Evolutionary conservation across 2,329 filamentous ascomycete species (phyloP), one percentile per base, ranked within the genome.

Genomic region (Coleophoma eucalyptorum): DNA sequence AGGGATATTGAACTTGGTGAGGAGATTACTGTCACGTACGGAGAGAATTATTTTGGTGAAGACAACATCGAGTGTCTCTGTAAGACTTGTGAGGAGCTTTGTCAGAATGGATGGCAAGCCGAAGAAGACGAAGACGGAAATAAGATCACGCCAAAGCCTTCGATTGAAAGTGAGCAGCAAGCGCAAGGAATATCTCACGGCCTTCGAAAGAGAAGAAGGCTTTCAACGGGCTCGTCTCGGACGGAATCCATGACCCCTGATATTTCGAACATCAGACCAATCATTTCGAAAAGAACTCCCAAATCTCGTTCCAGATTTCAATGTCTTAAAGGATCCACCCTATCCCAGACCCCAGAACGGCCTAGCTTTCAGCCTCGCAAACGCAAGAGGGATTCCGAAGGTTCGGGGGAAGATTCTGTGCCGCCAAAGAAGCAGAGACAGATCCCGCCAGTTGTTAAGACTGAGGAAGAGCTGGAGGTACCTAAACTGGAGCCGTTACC

Each of bases 31-130:
- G 94, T 99, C 0, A 93, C 87, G 0, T 99, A 99, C 63, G 91
- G 93, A 20, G 91, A 96, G 16, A 91, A 90, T 65, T 99, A 99
- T 67, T 99, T 99, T 71, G 94, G 94, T 2, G 86, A 90, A 42
- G 84, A 92, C 66, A 99, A 99, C 60, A 92, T 91, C 68, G 94
- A 99, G 65, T 99, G 94, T 65, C 74, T 99, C 1, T 99, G 94
- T 67, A 79, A 80, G 59, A 94, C 89, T 0, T 99, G 94, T 67
- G 94, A 99, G 70, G 76, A 79, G 19, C 73, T 77, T 3, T 72
- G 81, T 51, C 77, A 79, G 48, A 97, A 97, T 65, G 94, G 94
- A 1, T 99, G 95, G 95, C 79, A 82, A 35, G 79, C 74, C 0
- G 72, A 72, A 13, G 74, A 75, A 4, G 74, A 69, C 0, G 73